phyloP scores from a whole-genome alignment of 495 filamentous ascomycete genomes.

The Filosporella fistucella region DNA sequence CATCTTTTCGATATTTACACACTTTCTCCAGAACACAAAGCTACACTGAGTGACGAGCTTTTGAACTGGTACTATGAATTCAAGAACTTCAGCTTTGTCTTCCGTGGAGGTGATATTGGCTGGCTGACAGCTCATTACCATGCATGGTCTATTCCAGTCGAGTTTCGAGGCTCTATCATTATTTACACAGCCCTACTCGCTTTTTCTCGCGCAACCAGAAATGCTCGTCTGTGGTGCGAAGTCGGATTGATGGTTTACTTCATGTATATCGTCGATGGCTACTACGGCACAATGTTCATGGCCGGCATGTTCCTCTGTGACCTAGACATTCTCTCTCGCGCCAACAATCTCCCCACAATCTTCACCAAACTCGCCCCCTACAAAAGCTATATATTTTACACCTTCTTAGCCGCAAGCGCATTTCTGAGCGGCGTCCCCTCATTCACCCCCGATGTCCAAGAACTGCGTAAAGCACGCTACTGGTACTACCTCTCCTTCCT shows the following conservation, averaged over 20 bases:
- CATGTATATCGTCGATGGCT: slow-evolving; percentile 47
- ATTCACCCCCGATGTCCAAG: slow-evolving; percentile 26
- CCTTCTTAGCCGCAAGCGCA: slow-evolving; percentile 35
- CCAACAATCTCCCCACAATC: slow-evolving; percentile 34
- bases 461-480: slow-evolving; percentile 32
- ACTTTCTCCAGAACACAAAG: slow-evolving; percentile 27
- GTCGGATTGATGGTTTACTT: slow-evolving; percentile 47
- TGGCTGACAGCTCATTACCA: slow-evolving; percentile 55
- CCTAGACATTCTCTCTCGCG: slow-evolving; percentile 37
- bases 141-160: slow-evolving; percentile 67
- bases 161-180: slow-evolving; percentile 60
- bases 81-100: slow-evolving; percentile 56
- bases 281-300: slow-evolving; percentile 37
- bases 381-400: slow-evolving; percentile 39
- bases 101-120: slow-evolving; percentile 39
- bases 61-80: slow-evolving; percentile 51
- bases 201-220: slow-evolving; percentile 42
- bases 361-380: slow-evolving; percentile 31
- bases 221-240: slow-evolving; percentile 40
- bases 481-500: slow-evolving; percentile 43
- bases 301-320: slow-evolving; percentile 44
- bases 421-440: slow-evolving; percentile 44
- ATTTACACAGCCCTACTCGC: slow-evolving; percentile 57
- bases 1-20: slow-evolving; percentile 41
- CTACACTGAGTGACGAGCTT: slow-evolving; percentile 36